Conservation (phyloP, 768 basidiomycete genomes). For the Tulasnella sp. region DNA sequence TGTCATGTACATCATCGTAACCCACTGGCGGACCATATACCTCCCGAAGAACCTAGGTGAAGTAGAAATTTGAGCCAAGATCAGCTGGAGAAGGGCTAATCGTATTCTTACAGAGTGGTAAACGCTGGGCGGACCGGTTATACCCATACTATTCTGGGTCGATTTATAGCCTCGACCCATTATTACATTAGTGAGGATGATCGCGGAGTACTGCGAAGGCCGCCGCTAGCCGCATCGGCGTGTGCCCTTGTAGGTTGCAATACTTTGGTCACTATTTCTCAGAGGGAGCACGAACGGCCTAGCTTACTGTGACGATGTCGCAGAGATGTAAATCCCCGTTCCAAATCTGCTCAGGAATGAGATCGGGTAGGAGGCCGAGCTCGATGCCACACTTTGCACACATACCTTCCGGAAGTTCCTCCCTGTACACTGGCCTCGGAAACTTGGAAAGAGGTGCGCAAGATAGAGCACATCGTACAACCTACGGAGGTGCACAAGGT, state of each 20-base stretch:
- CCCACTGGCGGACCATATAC: neutral
- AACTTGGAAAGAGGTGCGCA: constrained; percentile 23
- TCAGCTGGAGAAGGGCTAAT: neutral
- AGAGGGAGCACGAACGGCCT: neutral
- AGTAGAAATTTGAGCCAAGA: neutral
- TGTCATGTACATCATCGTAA: constrained; percentile 18
- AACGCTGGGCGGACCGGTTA: constrained; percentile 3
- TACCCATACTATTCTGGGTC: neutral
- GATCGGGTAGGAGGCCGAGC: neutral
- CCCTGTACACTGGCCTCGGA: neutral
- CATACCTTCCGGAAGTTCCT: constrained; percentile 10
- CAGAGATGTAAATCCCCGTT: constrained; percentile 14
- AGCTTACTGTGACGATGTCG: constrained; percentile 25
- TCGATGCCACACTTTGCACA: neutral
- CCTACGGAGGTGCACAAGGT: neutral
- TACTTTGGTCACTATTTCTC: neutral
- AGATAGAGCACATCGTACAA: constrained; percentile 26
- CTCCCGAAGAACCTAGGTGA: constrained; percentile 25
- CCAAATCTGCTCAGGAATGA: constrained; percentile 7
- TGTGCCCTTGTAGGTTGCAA: neutral
- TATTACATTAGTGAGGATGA: constrained; percentile 23
- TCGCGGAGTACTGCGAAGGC: neutral
- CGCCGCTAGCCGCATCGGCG: neutral
- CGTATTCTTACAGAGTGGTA: constrained; percentile 23
- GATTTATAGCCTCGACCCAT: constrained; percentile 21